Evolutionary conservation across 768 basidiomycete genomes (phyloP), one percentile per base, ranked within the genome.

Genomic region (Candolleomyces efflorescens): DNA sequence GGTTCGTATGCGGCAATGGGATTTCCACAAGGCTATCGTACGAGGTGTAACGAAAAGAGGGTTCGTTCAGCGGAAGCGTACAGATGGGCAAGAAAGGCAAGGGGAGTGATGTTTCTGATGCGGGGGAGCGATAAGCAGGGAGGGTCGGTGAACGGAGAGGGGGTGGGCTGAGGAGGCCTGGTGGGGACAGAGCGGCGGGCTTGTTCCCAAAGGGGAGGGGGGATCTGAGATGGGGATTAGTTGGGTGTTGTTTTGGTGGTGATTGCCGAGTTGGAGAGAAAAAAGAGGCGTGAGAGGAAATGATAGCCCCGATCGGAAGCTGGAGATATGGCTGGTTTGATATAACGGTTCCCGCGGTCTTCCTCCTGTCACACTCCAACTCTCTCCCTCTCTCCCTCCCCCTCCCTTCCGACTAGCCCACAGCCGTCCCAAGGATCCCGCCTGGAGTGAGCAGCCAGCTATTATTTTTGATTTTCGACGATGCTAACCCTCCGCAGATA

Each of bases 341-440:
- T 13, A 22, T 13, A 26, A 22, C n/a, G 13, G 43, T 22, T 44
- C n/a, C 17, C 20, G 43, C n/a, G 43, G n/a, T 22, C 3, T 44
- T 44, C 17, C n/a, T 23, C 23, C 39, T 53, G 55, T 50, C 54
- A 39, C 48, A 32, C 32, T 32, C 60, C 45, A 49, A 55, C 46
- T 56, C 53, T 48, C 22, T 24, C 18, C 26, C 48, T 36, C 46
- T 54, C 64, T 62, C 62, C 63, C 63, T 57, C 61, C 64, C 68
- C 67, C 65, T 22, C 38, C 65, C 38, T 60, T 60, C 71, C 73
- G 72, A 70, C 70, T 64, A 64, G 65, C 62, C 72, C 75, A 72
- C 69, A 71, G 74, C 75, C 75, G 69, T 60, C 55, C 56, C 74
- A 78, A 80, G 78, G 74, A 78, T 73, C 73, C 69, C 78, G 79